Evolutionary conservation across 2,329 filamentous ascomycete genomes (phyloP).

Genomic region (Fusarium pseudonygamai): DNA sequence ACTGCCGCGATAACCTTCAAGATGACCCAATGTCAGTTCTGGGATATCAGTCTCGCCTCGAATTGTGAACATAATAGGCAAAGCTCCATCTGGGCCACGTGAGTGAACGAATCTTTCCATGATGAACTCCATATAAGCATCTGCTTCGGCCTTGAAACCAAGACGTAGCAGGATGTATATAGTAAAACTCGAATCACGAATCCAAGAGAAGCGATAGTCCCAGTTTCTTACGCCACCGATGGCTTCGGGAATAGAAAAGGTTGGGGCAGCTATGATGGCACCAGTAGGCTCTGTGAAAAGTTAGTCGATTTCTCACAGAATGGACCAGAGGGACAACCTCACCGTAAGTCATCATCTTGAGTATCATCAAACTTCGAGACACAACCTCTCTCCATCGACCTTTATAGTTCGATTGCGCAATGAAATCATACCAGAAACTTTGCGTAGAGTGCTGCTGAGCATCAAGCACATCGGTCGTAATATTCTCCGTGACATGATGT

Average conservation of each 20-base stretch:
- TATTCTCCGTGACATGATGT: constrained; percentile 65
- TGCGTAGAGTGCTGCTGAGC: constrained; percentile 75
- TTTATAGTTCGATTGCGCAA: constrained; percentile 74
- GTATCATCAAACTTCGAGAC: constrained; percentile 73
- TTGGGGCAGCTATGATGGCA: constrained; percentile 79
- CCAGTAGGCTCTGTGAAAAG: constrained; percentile 70
- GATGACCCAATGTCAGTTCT: constrained; percentile 72
- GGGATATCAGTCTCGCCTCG: constrained; percentile 78
- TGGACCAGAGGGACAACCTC: not conserved
- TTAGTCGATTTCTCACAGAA: not conserved
- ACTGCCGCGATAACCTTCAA: constrained; percentile 78
- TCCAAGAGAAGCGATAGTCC: constrained; percentile 83
- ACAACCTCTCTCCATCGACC: constrained; percentile 79
- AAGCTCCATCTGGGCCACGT: constrained; percentile 65
- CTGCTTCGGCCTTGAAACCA: constrained; percentile 78
- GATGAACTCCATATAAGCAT: constrained; percentile 83
- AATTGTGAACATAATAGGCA: constrained; percentile 87
- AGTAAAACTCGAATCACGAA: constrained; percentile 80
- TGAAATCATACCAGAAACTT: constrained; percentile 78
- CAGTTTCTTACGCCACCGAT: constrained; percentile 73
- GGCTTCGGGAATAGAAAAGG: constrained; percentile 80
- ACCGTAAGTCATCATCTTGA: constrained; percentile 78
- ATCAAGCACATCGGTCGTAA: constrained; percentile 68
- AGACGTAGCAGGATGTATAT: constrained; percentile 81
- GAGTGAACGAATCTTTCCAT: constrained; percentile 74